Conservation (phyloP, 2,329 filamentous ascomycete species). For the Aspergillus sp. region DNA sequence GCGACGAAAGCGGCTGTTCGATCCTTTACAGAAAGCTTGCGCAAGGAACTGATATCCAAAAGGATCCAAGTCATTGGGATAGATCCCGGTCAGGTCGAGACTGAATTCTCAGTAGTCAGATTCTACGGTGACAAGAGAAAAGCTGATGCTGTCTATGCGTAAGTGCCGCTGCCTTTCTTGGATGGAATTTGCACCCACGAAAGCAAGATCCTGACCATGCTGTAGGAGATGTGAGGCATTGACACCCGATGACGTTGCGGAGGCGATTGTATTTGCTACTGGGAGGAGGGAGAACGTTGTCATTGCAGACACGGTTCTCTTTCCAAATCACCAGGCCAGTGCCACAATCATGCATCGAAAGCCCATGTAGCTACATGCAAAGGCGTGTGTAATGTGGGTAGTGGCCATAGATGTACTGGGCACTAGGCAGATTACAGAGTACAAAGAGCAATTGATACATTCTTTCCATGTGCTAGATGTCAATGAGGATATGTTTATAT, state of each 20-base stretch:
- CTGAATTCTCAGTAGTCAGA: slow-evolving; percentile 7
- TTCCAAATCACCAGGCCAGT: slow-evolving; percentile 8
- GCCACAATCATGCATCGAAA: slow-evolving; percentile 7
- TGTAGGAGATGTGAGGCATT: slow-evolving; percentile 3
- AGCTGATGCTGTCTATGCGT: slow-evolving; percentile 7
- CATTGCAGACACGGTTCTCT: slow-evolving; percentile 4
- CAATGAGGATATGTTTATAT: too few species aligned
- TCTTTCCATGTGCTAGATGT: too few species aligned
- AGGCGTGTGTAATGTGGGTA: neutral
- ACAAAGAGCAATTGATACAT: too few species aligned
- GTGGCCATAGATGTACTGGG: too few species aligned
- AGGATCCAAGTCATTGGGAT: slow-evolving; percentile 2
- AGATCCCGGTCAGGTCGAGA: slow-evolving; percentile 1
- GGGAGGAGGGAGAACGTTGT: slow-evolving; percentile 7
- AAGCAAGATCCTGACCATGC: neutral
- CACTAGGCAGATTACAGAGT: too few species aligned
- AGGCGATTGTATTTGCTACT: slow-evolving; percentile 7
- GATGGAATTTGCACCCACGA: neutral
- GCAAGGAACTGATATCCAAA: slow-evolving; percentile 3
- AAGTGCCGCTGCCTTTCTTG: neutral
- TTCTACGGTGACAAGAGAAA: slow-evolving; percentile 4
- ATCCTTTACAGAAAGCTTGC: slow-evolving; percentile 2
- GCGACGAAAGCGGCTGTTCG: slow-evolving; percentile 6
- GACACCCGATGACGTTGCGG: slow-evolving; percentile 6
- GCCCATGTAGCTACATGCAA: neutral